These are phyloP conservation scores for Jasminum sambac DNA, from an alignment of 257 asterid genomes.

Conservation along the genomic window DNA sequence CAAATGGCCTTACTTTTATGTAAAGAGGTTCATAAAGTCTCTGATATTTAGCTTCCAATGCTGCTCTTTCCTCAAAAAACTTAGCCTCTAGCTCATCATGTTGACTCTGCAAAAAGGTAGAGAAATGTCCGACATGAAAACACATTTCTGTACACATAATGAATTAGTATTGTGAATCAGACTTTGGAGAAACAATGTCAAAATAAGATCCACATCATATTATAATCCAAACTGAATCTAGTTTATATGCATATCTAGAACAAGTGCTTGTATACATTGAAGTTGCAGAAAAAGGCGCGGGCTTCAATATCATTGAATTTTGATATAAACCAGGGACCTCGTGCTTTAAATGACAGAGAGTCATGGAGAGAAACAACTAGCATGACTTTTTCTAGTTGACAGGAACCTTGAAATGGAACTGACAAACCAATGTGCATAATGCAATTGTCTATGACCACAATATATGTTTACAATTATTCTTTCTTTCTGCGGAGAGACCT, in stretches of 20 bases:
- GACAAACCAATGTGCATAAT: neutral
- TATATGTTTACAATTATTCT: neutral
- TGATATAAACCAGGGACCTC: too few relatives aligned
- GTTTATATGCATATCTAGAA: neutral
- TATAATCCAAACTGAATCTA: neutral
- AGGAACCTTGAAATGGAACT: neutral
- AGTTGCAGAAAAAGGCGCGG: neutral
- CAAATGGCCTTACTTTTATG: conserved; percentile 42
- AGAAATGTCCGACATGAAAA: conserved; percentile 8
- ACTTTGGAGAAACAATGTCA: neutral
- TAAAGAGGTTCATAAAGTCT: conserved; percentile 70
- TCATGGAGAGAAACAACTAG: neutral
- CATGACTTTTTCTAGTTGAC: neutral
- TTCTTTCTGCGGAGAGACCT: neutral
- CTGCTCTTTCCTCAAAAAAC: conserved; percentile 71
- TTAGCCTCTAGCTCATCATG: conserved; percentile 75
- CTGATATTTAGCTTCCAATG: conserved; percentile 81
- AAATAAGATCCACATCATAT: neutral
- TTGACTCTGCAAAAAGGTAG: conserved; percentile 45
- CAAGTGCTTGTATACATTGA: neutral
- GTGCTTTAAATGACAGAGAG: neutral
- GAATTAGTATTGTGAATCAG: neutral
- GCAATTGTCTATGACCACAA: neutral
- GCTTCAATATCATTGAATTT: neutral
- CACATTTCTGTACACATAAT: neutral